These are phyloP conservation scores for Pelargonium citronellum DNA, from an alignment of 441 rosid species.

Conservation along the genomic window DNA sequence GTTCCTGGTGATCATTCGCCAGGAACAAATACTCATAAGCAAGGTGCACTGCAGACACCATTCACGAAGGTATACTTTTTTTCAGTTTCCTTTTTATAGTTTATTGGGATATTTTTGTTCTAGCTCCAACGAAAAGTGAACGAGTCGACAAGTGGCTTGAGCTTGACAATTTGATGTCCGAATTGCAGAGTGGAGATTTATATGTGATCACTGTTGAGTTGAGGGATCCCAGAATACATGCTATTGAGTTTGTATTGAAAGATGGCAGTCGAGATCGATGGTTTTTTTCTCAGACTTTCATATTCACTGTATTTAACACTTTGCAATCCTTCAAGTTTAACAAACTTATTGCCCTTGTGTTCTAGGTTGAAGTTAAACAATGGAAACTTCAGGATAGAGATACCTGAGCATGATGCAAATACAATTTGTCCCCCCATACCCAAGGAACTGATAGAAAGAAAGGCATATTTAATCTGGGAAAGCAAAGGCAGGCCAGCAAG, in stretches of 20 bases:
- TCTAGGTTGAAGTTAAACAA: slow-evolving; percentile 48
- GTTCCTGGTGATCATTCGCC: slow-evolving; percentile 42
- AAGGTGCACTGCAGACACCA: slow-evolving; percentile 60
- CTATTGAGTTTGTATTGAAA: slow-evolving; percentile 59
- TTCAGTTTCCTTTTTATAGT: slow-evolving; percentile 7
- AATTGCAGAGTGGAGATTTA: slow-evolving; percentile 40
- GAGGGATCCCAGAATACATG: slow-evolving; percentile 45
- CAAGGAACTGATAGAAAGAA: slow-evolving; percentile 40
- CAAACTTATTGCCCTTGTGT: slow-evolving; percentile 15
- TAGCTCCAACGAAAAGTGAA: background rate
- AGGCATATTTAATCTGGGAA: slow-evolving; percentile 57
- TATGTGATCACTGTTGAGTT: slow-evolving; percentile 47
- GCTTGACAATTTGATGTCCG: slow-evolving; percentile 7
- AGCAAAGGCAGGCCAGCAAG: slow-evolving; percentile 46
- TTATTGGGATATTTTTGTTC: slow-evolving; percentile 11
- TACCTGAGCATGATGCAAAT: slow-evolving; percentile 44
- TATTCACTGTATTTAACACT: slow-evolving; percentile 8
- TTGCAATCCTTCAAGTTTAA: slow-evolving; percentile 14
- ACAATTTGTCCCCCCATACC: slow-evolving; percentile 31
- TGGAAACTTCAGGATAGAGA: slow-evolving; percentile 56
- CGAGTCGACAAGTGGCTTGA: slow-evolving; percentile 4
- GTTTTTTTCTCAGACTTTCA: slow-evolving; percentile 16
- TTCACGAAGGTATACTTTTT: slow-evolving; percentile 36
- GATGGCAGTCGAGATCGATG: slow-evolving; percentile 51
- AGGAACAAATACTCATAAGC: slow-evolving; percentile 25